Conservation (phyloP, 345 rosid species). For the Citrus sinensis region DVS_A1.0 CM039163.1:51141001-51141500, state of each 20-base stretch:
- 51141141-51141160: not conserved
- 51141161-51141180: not conserved
- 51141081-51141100: conserved; percentile 82
- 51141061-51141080: conserved; percentile 75
- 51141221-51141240: not conserved
- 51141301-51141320: not conserved
- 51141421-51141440: conserved; percentile 56
- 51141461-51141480: conserved; percentile 88
- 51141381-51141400: conserved; percentile 52
- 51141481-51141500: conserved; percentile 91
- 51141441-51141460: conserved; percentile 58
- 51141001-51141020: conserved; percentile 64
- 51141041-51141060: conserved; percentile 95
- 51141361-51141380: not conserved
- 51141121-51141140: conserved; percentile 43
- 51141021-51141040: conserved; percentile 83
- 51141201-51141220: not conserved
- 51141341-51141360: not conserved
- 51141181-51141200: not conserved
- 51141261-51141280: not conserved
- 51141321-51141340: conserved; percentile 4
- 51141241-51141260: not conserved
- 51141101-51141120: conserved; percentile 92
- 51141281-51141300: not conserved
- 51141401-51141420: conserved; percentile 82